Evolutionary conservation across 352 stramenopile genomes (phyloP).

Genomic region (Thalassiosira ordinaria): DNA sequence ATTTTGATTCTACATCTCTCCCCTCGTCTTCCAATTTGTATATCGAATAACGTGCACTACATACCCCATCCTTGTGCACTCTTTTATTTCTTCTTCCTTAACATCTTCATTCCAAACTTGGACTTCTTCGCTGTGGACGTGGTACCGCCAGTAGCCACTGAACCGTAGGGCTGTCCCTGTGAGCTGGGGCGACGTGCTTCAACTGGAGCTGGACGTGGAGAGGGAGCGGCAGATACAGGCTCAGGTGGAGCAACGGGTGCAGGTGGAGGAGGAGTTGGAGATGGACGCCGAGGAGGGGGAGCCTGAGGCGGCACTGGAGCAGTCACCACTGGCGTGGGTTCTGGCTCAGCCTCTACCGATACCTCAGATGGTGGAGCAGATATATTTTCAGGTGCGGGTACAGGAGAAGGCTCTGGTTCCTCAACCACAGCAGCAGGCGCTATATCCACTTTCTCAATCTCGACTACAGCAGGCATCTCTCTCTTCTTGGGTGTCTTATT

Average conservation of each 20-base stretch:
- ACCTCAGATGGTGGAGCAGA: neutral
- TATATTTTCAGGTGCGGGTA: neutral
- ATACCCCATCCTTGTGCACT: too few relatives aligned
- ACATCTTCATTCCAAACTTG: constrained; percentile 30
- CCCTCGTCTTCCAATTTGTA: too few relatives aligned
- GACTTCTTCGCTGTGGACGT: constrained; percentile 27
- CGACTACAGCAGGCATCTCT: neutral
- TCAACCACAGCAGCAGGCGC: neutral
- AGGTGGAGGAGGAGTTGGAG: neutral
- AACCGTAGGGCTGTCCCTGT: neutral
- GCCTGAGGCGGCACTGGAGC: constrained; percentile 3
- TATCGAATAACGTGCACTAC: too few relatives aligned
- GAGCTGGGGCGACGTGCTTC: neutral
- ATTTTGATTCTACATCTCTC: too few relatives aligned
- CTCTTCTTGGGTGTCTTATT: constrained; percentile 7
- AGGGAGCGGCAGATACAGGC: neutral
- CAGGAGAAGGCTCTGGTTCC: neutral
- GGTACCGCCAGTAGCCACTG: neutral
- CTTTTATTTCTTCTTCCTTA: constrained; percentile 43
- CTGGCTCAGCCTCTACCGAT: neutral
- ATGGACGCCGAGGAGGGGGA: neutral
- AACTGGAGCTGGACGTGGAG: neutral
- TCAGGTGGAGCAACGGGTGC: neutral
- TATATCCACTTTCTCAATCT: constrained; percentile 3
- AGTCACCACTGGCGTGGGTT: neutral